Conservation (phyloP, 73 alveolate species). For the Breviolum minutum region DNA sequence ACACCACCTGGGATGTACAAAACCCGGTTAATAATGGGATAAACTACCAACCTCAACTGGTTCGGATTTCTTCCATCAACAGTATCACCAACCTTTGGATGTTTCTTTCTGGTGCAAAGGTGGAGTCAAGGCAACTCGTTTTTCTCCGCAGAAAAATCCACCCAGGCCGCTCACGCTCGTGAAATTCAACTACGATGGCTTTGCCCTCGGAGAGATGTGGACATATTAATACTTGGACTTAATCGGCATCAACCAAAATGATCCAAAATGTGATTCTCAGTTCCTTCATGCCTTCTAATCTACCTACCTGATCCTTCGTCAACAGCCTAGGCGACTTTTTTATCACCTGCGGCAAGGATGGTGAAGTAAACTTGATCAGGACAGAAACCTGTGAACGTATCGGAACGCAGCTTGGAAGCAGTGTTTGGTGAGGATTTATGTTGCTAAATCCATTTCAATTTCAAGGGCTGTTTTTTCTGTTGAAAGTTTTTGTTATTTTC, state of each 20-base stretch:
- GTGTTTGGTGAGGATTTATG: not conserved
- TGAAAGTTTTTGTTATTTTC: not conserved
- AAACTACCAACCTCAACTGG: too few species aligned
- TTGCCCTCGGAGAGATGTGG: not conserved
- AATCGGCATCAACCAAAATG: not conserved
- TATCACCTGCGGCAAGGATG: constrained; percentile 94
- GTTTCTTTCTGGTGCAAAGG: too few species aligned
- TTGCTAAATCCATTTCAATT: too few species aligned
- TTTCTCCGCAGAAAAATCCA: not conserved
- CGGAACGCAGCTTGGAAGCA: constrained; percentile 65
- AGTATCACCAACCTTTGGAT: not conserved
- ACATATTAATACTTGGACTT: not conserved
- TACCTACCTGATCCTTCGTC: not conserved
- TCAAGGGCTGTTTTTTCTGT: too few species aligned
- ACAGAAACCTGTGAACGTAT: constrained; percentile 89
- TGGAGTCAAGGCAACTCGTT: too few species aligned
- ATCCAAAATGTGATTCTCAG: not conserved
- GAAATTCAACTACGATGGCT: constrained; percentile 85
- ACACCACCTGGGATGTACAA: too few species aligned
- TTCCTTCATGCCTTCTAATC: too few species aligned
- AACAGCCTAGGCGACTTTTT: constrained; percentile 65
- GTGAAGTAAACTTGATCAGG: constrained; percentile 86
- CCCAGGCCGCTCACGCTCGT: constrained; percentile 90
- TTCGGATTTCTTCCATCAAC: too few species aligned
- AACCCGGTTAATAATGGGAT: too few species aligned